These are phyloP conservation scores for Tylopilus sp. DNA, from an alignment of 1,284 basidiomycete species.

Conservation along the genomic window DNA sequence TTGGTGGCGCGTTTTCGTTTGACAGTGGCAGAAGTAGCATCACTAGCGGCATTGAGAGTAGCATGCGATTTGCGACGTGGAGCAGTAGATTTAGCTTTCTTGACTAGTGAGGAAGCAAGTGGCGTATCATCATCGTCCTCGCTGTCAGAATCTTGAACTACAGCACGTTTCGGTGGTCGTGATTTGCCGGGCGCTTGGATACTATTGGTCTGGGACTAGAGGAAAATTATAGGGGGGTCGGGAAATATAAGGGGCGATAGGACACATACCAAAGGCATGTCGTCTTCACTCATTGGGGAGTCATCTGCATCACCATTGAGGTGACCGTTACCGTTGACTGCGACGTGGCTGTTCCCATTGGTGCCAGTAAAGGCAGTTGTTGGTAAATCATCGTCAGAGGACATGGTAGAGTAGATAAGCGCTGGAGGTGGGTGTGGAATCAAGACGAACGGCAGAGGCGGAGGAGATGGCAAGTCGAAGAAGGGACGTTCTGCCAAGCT, in stretches of 20 bases:
- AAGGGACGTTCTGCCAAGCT: conserved; percentile 19
- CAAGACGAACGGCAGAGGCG: conserved; percentile 9
- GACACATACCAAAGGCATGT: conserved; percentile 61
- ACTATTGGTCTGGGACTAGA: conserved; percentile 41
- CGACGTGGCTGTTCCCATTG: conserved; percentile 36
- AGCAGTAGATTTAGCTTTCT: conserved; percentile 42
- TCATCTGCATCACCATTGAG: conserved; percentile 39
- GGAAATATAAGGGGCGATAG: conserved; percentile 1
- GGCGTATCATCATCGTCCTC: conserved; percentile 74
- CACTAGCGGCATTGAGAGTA: conserved; percentile 37
- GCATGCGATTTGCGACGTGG: conserved; percentile 40
- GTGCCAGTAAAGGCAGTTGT: conserved; percentile 43
- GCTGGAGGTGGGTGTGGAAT: conserved; percentile 1
- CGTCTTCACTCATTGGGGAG: conserved; percentile 59
- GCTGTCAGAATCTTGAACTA: conserved; percentile 49
- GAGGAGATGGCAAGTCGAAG: conserved; percentile 20
- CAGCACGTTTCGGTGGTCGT: conserved; percentile 57
- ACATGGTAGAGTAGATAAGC: conserved; percentile 37
- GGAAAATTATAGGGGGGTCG: conserved; percentile 21
- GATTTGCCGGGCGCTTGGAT: conserved; percentile 44
- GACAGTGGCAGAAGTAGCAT: conserved; percentile 32
- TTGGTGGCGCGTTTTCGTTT: conserved; percentile 40
- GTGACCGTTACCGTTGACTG: conserved; percentile 44
- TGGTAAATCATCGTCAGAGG: conserved; percentile 65
- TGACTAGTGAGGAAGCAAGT: conserved; percentile 64